Conservation (phyloP, 495 filamentous ascomycete genomes). For the Platismatia glauca region DNA sequence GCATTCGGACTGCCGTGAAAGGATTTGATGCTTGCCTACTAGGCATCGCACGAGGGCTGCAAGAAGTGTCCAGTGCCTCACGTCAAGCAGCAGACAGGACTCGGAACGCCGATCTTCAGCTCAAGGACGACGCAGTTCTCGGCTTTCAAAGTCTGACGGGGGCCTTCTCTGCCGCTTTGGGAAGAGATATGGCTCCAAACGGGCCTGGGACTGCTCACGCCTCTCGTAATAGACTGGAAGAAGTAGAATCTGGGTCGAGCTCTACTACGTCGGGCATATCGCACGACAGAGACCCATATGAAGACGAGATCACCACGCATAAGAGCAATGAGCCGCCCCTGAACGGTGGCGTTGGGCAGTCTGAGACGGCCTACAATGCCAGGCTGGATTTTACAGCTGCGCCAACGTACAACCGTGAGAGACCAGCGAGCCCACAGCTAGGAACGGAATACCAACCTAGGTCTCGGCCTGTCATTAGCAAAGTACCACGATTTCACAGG, state of each 20-base stretch:
- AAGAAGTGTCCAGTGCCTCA: conserved; percentile 35
- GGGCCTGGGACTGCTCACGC: background rate
- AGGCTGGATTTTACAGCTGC: background rate
- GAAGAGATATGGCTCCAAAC: conserved; percentile 13
- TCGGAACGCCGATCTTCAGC: conserved; percentile 33
- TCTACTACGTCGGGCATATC: background rate
- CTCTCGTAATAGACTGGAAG: background rate
- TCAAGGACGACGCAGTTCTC: conserved; percentile 36
- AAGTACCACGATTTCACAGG: conserved; percentile 12
- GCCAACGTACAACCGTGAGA: background rate
- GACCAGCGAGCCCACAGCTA: background rate
- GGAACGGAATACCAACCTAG: background rate
- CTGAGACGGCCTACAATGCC: background rate
- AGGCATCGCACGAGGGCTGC: conserved; percentile 31
- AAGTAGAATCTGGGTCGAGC: background rate
- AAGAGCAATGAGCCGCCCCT: background rate
- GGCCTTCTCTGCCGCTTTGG: conserved; percentile 34
- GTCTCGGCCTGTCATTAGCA: background rate
- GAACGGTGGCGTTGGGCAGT: background rate
- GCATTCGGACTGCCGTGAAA: conserved; percentile 5
- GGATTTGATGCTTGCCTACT: conserved; percentile 29
- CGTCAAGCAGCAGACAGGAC: conserved; percentile 32
- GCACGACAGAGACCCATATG: background rate
- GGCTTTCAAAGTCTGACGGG: conserved; percentile 37
- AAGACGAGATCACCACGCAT: background rate